Evolutionary conservation across 768 basidiomycete species (phyloP), one percentile per base, ranked within the genome.

Genomic region (Pisolithus sp.): DNA sequence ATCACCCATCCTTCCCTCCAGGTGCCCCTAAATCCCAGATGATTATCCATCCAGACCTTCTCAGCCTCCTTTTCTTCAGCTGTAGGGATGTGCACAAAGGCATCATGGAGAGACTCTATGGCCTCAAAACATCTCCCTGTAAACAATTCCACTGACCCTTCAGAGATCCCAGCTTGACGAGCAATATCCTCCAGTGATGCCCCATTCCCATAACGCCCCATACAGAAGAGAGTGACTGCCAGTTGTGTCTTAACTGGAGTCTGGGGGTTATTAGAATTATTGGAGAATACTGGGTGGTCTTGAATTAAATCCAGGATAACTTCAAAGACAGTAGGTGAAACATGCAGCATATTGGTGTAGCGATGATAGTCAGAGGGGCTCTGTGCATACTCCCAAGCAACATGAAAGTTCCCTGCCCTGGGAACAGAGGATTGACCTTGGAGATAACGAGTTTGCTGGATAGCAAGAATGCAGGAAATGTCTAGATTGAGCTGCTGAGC

Each of bases 1-100:
- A 67, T 70, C 2, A 69, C 28, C 59, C 62, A 72, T 4, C 70
- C 71, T 10, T 73, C 70, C 20, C 64, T 48, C 70, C 67, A 72
- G 5, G 57, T 12, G 17, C 66, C 65, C 26, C 37, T 17, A 42
- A 67, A 71, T 1, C 66, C 65, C 5, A 70, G 9, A 26, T 63
- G 60, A 1, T 62, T 12, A 23, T 69, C 71, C 5, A 71, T 62
- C 70, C 71, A 73, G 12, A 21, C 9, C 54, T 73, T 71, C 41
- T 71, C 69, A 2, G 28, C 40, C 41, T 70, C 71, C 50, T 68
- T 71, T 49, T 72, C 70, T 43, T 59, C 68, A 5, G 53, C 21
- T 28, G 65, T 66, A 2, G 68, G 54, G 3, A 39, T 47, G 9
- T 64, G 53, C 2, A 72, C 62, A 65, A 69, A 69, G 0, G 46